Conservation (phyloP, 2,329 filamentous ascomycete species). For the Coniochaeta ligniaria region DNA sequence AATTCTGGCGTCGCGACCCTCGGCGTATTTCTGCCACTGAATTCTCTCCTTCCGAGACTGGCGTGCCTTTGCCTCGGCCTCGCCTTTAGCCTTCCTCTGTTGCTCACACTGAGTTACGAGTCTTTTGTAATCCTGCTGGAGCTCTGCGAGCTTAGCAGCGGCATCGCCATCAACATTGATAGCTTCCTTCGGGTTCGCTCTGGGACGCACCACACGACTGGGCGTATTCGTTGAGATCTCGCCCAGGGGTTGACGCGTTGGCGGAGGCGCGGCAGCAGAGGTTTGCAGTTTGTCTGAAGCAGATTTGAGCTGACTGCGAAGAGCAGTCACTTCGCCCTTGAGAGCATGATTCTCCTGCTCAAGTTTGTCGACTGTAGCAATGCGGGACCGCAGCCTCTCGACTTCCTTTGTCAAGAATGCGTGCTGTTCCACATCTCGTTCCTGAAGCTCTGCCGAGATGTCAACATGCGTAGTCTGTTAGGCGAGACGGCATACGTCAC, state of each 20-base stretch:
- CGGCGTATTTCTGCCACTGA: slow-evolving; percentile 37
- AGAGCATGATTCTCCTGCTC: slow-evolving; percentile 36
- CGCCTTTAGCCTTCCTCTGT: slow-evolving; percentile 32
- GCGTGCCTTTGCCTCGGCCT: slow-evolving; percentile 27
- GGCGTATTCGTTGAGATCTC: slow-evolving; percentile 9
- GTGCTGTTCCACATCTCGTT: slow-evolving; percentile 13
- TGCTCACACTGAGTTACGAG: slow-evolving; percentile 32
- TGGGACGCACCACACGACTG: not conserved
- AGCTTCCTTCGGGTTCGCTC: not conserved
- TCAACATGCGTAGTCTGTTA: not conserved
- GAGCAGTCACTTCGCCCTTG: slow-evolving; percentile 24
- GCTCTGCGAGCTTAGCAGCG: not conserved
- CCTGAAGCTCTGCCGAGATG: slow-evolving; percentile 15
- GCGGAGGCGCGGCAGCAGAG: not conserved
- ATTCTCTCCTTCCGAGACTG: slow-evolving; percentile 34
- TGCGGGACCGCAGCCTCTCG: slow-evolving; percentile 21
- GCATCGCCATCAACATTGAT: not conserved
- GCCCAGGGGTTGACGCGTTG: slow-evolving; percentile 4
- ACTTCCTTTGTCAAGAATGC: slow-evolving; percentile 24
- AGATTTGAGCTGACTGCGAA: slow-evolving; percentile 10
- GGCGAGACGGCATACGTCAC: slow-evolving; percentile 4
- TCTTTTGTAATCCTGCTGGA: slow-evolving; percentile 23
- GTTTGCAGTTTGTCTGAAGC: not conserved
- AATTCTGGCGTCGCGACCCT: slow-evolving; percentile 34
- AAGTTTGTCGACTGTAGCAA: slow-evolving; percentile 25